A percentile compares a stretch with the other conserved stretches of the same genome.
Evolutionary conservation across 306 rosid species (phyloP).

Genomic region (Glycyrrhiza uralensis): DNA sequence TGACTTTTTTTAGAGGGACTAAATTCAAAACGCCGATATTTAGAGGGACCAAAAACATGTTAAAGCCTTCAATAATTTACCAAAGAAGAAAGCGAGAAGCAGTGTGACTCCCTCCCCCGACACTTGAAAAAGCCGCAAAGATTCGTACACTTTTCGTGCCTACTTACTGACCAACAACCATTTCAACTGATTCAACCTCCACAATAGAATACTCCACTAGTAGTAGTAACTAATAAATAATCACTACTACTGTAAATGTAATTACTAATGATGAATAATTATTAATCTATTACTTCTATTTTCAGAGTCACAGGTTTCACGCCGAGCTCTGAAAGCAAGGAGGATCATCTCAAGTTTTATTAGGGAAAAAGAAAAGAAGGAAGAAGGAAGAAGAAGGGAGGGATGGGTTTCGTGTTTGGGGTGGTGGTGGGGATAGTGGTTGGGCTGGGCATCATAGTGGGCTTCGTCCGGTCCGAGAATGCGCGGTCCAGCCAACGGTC

Average conservation of each 20-base stretch:
- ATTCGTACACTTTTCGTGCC: not conserved
- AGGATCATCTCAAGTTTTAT: too few relatives aligned
- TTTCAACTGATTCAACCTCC: not conserved
- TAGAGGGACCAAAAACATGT: too few relatives aligned
- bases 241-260: not conserved
- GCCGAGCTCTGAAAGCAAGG: not conserved
- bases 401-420: constrained; percentile 78
- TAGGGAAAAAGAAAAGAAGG: too few relatives aligned
- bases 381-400: not conserved
- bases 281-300: not conserved
- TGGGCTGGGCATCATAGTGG: constrained; percentile 59
- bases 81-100: not conserved
- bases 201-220: too few relatives aligned
- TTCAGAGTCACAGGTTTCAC: not conserved
- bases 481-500: constrained; percentile 63
- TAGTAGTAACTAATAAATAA: too few relatives aligned
- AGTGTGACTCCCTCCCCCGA: not conserved
- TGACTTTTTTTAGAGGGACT: too few relatives aligned
- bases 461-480: constrained; percentile 67
- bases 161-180: not conserved
- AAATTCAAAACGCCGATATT: too few relatives aligned
- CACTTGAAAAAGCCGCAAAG: not conserved
- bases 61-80: too few relatives aligned
- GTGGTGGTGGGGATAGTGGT: constrained; percentile 59
- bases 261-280: too few relatives aligned